Evolutionary conservation across 345 rosid species (phyloP).

Genomic region (Rhodamnia rubescens): DNA sequence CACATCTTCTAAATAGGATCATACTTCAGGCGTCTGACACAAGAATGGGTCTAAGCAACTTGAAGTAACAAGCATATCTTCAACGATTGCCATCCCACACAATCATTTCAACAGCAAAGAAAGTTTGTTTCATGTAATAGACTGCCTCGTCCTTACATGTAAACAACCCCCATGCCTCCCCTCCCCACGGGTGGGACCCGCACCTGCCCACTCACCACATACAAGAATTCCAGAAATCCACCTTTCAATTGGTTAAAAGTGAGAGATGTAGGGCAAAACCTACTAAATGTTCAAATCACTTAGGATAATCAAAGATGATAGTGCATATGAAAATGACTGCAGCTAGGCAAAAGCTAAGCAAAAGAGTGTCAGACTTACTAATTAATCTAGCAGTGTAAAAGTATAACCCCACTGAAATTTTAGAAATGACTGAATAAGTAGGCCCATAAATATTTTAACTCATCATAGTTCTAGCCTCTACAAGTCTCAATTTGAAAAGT

Average conservation of each 20-base stretch:
- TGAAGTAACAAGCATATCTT: neutral
- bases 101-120: neutral
- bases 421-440: neutral
- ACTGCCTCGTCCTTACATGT: neutral
- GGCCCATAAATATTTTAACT: neutral
- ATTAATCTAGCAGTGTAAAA: neutral
- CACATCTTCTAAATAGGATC: neutral
- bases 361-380: neutral
- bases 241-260: neutral
- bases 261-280: neutral
- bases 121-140: neutral
- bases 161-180: neutral
- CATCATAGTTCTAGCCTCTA: neutral
- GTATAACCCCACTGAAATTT: neutral
- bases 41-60: neutral
- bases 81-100: neutral
- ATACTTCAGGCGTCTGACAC: fast-evolving
- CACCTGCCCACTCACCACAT: neutral
- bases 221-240: neutral
- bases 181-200: neutral
- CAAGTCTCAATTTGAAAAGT: neutral
- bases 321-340: neutral
- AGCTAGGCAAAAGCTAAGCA: neutral
- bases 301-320: neutral
- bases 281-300: neutral